Conservation (phyloP, 2,329 filamentous ascomycete species). For the Bipolaris cookei region DNA sequence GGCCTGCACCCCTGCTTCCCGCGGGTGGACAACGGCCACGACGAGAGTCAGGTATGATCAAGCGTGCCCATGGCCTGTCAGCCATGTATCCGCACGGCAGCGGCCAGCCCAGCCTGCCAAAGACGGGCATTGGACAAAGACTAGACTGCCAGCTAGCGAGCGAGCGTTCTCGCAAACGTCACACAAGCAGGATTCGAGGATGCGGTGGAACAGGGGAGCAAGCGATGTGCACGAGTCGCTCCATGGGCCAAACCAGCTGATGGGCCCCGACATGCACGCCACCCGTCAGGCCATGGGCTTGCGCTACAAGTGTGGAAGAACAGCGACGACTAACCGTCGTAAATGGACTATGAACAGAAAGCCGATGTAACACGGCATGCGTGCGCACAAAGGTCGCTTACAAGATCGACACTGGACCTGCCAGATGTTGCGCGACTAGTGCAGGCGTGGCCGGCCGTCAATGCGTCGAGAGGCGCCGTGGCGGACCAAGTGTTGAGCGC, state of each 20-base stretch:
- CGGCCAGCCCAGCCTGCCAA: conserved; percentile 5
- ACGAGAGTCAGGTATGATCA: conserved; percentile 14
- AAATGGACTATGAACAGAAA: conserved; percentile 23
- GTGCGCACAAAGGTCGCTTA: conserved; percentile 22
- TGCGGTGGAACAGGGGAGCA: conserved; percentile 24
- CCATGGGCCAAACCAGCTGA: conserved; percentile 36
- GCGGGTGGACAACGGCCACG: conserved; percentile 29
- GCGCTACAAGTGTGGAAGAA: conserved; percentile 21
- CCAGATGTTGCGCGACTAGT: conserved; percentile 30
- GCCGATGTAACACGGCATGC: conserved; percentile 25
- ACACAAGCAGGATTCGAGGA: conserved; percentile 8
- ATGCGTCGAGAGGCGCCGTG: conserved; percentile 16
- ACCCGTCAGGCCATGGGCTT: conserved; percentile 32
- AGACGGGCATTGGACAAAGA: background rate
- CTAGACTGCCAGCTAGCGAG: conserved; percentile 4
- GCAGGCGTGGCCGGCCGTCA: conserved; percentile 20
- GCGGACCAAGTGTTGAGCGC: conserved; percentile 3
- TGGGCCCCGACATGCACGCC: conserved; percentile 37
- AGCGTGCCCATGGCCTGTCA: conserved; percentile 1
- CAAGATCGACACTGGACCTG: conserved; percentile 26
- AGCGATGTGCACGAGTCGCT: conserved; percentile 16
- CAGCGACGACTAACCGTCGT: conserved; percentile 13
- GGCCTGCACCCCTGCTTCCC: conserved; percentile 41
- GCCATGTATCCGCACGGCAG: conserved; percentile 14
- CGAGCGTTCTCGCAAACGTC: conserved; percentile 15